Conservation (phyloP, 345 rosid species). For the Melastoma malabathricum region DNA sequence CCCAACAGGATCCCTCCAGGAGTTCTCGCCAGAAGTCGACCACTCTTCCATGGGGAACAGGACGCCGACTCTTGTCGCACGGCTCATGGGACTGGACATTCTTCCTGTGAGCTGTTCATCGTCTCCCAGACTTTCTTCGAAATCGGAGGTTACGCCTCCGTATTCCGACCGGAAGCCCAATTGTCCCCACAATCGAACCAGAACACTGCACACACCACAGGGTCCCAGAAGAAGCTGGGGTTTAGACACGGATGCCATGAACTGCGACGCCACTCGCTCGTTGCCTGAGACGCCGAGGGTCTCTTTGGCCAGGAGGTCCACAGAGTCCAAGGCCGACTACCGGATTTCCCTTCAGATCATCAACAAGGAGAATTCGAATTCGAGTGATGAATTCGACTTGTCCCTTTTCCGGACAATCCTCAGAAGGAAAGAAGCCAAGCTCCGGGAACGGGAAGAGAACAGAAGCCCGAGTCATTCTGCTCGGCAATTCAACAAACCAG, state of each 20-base stretch:
- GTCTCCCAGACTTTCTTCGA: conserved; percentile 36
- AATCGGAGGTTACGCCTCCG: conserved; percentile 13
- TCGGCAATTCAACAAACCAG: conserved; percentile 65
- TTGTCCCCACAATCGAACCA: conserved; percentile 9
- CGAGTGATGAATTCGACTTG: conserved; percentile 18
- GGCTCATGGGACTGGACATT: conserved; percentile 93
- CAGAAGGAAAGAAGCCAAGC: conserved; percentile 34
- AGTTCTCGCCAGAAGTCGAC: conserved; percentile 41
- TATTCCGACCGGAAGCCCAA: conserved; percentile 11
- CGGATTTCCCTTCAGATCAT: conserved; percentile 67
- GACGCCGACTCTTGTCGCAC: conserved; percentile 76
- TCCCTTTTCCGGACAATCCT: conserved; percentile 24
- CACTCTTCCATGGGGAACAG: conserved; percentile 50
- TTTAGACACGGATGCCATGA: too few relatives aligned
- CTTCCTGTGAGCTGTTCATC: conserved; percentile 38
- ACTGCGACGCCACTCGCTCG: conserved; percentile 33
- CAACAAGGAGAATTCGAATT: conserved; percentile 49
- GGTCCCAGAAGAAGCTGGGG: too few relatives aligned
- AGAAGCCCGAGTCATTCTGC: conserved; percentile 53
- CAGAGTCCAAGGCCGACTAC: conserved; percentile 41
- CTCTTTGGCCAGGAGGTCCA: conserved; percentile 58
- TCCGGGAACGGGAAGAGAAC: conserved; percentile 32
- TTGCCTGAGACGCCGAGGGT: conserved; percentile 80
- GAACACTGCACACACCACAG: conserved; percentile 1
- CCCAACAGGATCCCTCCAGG: conserved; percentile 15